These are phyloP conservation scores for Microbotryomycetes sp. DNA, from an alignment of 1,284 basidiomycete species.

Conservation along the genomic window DNA sequence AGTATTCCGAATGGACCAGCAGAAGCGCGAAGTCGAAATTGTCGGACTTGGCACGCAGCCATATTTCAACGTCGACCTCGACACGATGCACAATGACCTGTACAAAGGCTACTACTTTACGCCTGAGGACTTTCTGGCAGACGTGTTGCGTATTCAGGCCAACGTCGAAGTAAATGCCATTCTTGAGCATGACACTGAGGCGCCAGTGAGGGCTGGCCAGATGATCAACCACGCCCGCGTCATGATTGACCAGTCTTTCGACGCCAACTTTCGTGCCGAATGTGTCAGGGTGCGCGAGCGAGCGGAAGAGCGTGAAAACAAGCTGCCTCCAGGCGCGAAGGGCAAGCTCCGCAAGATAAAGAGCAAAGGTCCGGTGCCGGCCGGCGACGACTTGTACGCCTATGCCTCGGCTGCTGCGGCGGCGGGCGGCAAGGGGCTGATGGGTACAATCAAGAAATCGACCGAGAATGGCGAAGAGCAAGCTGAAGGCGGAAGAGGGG, in stretches of 20 bases:
- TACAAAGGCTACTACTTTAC: constrained; percentile 83
- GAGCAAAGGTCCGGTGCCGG: constrained; percentile 41
- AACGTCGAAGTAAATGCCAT: constrained; percentile 62
- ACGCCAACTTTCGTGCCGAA: constrained; percentile 69
- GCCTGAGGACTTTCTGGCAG: constrained; percentile 76
- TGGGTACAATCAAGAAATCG: background rate
- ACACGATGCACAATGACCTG: constrained; percentile 79
- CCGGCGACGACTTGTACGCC: constrained; percentile 28
- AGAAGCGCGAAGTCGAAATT: constrained; percentile 34
- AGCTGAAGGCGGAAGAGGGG: constrained; percentile 35
- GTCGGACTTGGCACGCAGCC: constrained; percentile 31
- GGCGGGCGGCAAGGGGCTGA: constrained; percentile 17
- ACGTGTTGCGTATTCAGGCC: constrained; percentile 78
- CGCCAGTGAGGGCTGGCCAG: constrained; percentile 72
- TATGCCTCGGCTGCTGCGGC: constrained; percentile 18
- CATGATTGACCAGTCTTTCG: constrained; percentile 76
- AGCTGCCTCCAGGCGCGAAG: constrained; percentile 33
- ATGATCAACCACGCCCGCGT: constrained; percentile 83
- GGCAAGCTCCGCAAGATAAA: constrained; percentile 46
- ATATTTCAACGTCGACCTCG: constrained; percentile 77
- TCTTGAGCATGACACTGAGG: constrained; percentile 60
- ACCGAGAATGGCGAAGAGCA: constrained; percentile 32
- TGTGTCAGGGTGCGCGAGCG: constrained; percentile 82
- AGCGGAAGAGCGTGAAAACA: constrained; percentile 59
- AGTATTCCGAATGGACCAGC: constrained; percentile 36